Conservation (phyloP, 2,329 filamentous ascomycete genomes). For the Polytolypa hystricis region DNA sequence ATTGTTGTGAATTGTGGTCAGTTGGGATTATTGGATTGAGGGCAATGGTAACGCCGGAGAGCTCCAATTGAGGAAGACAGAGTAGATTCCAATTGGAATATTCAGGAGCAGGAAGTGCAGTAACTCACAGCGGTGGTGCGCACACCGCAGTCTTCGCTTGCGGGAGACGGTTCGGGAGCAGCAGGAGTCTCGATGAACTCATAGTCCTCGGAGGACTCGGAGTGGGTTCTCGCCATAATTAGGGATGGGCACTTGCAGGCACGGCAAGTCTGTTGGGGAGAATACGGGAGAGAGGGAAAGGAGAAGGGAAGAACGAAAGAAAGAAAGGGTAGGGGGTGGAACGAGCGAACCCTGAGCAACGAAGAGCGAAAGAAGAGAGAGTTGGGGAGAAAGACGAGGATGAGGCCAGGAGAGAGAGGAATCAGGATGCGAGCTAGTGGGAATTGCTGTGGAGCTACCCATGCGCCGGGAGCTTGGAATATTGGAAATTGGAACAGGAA, state of each 20-base stretch:
- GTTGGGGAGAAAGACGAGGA: constrained; percentile 1
- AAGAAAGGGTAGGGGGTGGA: constrained; percentile 8
- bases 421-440: no score
- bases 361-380: no score
- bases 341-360: no score
- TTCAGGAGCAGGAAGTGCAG: constrained; percentile 6
- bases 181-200: constrained; percentile 50
- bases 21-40: constrained; percentile 8
- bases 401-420: no score
- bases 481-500: neutral
- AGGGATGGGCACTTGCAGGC: constrained; percentile 18
- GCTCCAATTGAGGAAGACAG: neutral
- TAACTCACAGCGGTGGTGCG: constrained; percentile 48
- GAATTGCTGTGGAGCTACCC: no score
- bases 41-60: neutral
- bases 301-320: constrained; percentile 13
- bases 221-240: constrained; percentile 29
- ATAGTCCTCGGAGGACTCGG: constrained; percentile 38
- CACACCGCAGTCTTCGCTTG: constrained; percentile 48
- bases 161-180: constrained; percentile 41
- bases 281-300: constrained; percentile 13
- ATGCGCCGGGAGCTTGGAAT: neutral
- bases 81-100: constrained; percentile 1
- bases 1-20: constrained; percentile 15
- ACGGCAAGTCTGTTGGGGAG: no score